Evolutionary conservation across 202 grass and related monocot species (phyloP).

Genomic region (Digitaria exilis): DNA sequence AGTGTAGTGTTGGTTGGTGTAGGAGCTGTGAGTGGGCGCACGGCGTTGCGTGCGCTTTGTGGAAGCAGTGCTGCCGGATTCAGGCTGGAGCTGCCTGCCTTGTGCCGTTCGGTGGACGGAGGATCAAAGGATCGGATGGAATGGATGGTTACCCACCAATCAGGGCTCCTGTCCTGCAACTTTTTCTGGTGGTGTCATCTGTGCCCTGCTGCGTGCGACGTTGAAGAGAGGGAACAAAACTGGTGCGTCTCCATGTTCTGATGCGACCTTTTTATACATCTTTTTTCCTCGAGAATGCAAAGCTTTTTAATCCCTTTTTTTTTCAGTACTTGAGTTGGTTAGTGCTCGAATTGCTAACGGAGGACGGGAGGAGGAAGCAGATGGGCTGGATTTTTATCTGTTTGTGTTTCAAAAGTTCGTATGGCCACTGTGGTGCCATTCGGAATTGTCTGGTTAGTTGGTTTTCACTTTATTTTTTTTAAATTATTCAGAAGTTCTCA

Average conservation of each 20-base stretch:
- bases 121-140: not conserved
- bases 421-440: not conserved
- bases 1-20: not conserved
- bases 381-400: not conserved
- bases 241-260: not conserved
- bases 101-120: slow-evolving; percentile 43
- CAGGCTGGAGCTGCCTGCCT: not conserved
- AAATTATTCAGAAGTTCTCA: too few species aligned
- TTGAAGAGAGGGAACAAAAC: not conserved
- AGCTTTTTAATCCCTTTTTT: not conserved
- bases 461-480: not conserved
- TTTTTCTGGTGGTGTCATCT: not conserved
- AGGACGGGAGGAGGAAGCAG: too few species aligned
- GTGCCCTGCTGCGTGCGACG: not conserved
- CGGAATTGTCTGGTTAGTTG: not conserved
- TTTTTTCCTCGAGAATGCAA: not conserved
- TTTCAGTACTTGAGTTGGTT: too few species aligned
- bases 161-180: not conserved
- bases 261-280: not conserved
- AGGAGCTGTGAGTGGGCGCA: not conserved
- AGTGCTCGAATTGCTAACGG: not conserved
- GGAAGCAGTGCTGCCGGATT: slow-evolving; percentile 39
- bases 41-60: not conserved
- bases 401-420: not conserved
- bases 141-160: slow-evolving; percentile 16